Conservation (phyloP, 352 stramenopile genomes). For the Pilasporangium apinafurcum region DNA sequence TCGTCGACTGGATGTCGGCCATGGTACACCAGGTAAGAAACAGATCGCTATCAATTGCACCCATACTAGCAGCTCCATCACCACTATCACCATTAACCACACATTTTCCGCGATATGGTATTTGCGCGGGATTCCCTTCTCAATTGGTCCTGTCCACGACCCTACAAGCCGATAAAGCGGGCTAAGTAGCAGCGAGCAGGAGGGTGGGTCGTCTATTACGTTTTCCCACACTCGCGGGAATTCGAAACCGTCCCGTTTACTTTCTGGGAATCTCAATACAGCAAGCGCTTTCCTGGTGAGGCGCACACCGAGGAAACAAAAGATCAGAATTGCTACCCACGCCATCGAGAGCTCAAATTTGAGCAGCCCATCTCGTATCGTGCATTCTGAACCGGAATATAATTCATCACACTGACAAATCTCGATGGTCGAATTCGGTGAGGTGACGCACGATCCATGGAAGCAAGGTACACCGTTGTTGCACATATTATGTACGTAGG, state of each 20-base stretch:
- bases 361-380: constrained; percentile 23
- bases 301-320: constrained; percentile 24
- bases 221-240: constrained; percentile 29
- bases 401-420: constrained; percentile 34
- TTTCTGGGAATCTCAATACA: constrained; percentile 30
- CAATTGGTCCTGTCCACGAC: constrained; percentile 25
- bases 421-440: constrained; percentile 7
- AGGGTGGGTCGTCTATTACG: background rate
- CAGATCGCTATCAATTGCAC: constrained; percentile 35
- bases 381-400: constrained; percentile 45
- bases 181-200: constrained; percentile 1
- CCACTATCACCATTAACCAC: constrained; percentile 17
- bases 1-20: constrained; percentile 21
- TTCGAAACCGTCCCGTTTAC: constrained; percentile 25
- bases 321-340: constrained; percentile 20
- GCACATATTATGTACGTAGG: constrained; percentile 8
- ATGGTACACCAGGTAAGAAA: constrained; percentile 51
- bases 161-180: constrained; percentile 9
- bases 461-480: constrained; percentile 21
- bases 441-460: constrained; percentile 34
- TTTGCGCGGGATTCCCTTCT: constrained; percentile 17
- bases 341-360: constrained; percentile 55
- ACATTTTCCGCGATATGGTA: constrained; percentile 18
- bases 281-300: constrained; percentile 12
- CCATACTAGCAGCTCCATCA: constrained; percentile 41